A percentile compares a stretch with the other conserved stretches of the same genome.
phyloP scores from a whole-genome alignment of 2,329 filamentous ascomycete genomes.

The Emydomyces testavorans region DNA sequence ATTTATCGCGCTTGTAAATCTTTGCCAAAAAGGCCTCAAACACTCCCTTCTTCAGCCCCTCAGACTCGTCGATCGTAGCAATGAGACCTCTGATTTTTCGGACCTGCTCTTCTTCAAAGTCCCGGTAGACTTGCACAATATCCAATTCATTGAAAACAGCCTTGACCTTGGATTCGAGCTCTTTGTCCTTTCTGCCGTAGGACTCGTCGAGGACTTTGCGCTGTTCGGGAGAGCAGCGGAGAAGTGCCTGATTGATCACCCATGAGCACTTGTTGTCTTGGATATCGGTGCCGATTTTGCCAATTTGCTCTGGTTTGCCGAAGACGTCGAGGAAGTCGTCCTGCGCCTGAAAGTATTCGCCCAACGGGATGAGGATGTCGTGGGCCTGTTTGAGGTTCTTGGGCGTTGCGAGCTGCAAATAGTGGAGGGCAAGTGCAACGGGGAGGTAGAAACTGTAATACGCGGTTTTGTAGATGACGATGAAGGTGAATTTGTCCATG shows the following conservation, averaged over 20 bases:
- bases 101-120: conserved; percentile 82
- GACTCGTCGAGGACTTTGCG: conserved; percentile 77
- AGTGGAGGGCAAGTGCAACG: conserved; percentile 78
- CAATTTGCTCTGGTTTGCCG: conserved; percentile 80
- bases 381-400: conserved; percentile 82
- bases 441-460: conserved; percentile 99
- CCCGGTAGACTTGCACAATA: conserved; percentile 69
- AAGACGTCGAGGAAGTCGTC: conserved; percentile 99
- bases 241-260: conserved; percentile 89
- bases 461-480: conserved; percentile 98
- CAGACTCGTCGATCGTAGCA: conserved; percentile 65
- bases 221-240: conserved; percentile 70
- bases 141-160: conserved; percentile 75
- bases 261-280: conserved; percentile 99
- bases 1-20: conserved; percentile 98
- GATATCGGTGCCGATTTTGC: conserved; percentile 98
- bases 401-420: conserved; percentile 70
- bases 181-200: conserved; percentile 83
- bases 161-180: conserved; percentile 77
- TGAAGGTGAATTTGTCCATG: conserved; percentile 91
- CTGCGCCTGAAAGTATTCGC: conserved; percentile 98
- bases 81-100: conserved; percentile 67
- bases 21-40: conserved; percentile 86
- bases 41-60: conserved; percentile 78
- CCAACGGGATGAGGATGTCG: conserved; percentile 89